Evolutionary conservation across 495 filamentous ascomycete genomes (phyloP).

Genomic region (Cladorrhinum samala): DNA sequence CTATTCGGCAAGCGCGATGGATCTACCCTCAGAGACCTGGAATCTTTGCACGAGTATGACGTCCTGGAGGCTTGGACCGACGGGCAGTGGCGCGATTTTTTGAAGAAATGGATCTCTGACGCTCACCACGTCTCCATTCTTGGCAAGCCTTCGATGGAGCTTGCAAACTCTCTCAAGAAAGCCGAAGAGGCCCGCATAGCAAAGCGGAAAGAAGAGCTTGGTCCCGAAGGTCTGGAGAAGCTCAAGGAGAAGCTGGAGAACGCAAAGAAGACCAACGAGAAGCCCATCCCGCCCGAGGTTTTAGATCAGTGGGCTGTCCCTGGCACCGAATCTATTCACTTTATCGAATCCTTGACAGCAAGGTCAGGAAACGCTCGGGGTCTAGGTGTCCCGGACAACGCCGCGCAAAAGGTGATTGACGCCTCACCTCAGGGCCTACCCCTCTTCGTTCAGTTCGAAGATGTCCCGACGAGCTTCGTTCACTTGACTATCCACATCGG

Average conservation of each 20-base stretch:
- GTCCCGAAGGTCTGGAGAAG: conserved; percentile 53
- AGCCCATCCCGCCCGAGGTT: conserved; percentile 67
- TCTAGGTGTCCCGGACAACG: conserved; percentile 58
- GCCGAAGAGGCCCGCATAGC: conserved; percentile 60
- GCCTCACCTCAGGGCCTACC: conserved; percentile 55
- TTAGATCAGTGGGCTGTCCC: conserved; percentile 79
- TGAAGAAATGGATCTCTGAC: conserved; percentile 79
- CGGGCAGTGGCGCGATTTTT: conserved; percentile 71
- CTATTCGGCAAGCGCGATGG: conserved; percentile 85
- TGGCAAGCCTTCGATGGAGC: conserved; percentile 67
- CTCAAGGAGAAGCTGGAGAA: conserved; percentile 69
- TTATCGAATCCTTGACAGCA: conserved; percentile 82
- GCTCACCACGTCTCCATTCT: conserved; percentile 82
- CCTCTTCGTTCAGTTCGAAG: conserved; percentile 95
- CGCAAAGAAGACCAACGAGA: conserved; percentile 76
- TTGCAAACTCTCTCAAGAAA: conserved; percentile 66
- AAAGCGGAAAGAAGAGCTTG: conserved; percentile 45
- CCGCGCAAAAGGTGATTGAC: conserved; percentile 72
- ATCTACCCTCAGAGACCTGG: conserved; percentile 64
- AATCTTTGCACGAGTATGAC: conserved; percentile 67
- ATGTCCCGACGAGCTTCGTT: conserved; percentile 85
- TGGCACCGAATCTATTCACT: conserved; percentile 79
- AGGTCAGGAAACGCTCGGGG: conserved; percentile 72
- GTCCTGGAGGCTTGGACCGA: conserved; percentile 73
- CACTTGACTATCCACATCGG: conserved; percentile 71